phyloP scores from a whole-genome alignment of 1,284 basidiomycete species.

The Ceratobasidium sp. region DNA sequence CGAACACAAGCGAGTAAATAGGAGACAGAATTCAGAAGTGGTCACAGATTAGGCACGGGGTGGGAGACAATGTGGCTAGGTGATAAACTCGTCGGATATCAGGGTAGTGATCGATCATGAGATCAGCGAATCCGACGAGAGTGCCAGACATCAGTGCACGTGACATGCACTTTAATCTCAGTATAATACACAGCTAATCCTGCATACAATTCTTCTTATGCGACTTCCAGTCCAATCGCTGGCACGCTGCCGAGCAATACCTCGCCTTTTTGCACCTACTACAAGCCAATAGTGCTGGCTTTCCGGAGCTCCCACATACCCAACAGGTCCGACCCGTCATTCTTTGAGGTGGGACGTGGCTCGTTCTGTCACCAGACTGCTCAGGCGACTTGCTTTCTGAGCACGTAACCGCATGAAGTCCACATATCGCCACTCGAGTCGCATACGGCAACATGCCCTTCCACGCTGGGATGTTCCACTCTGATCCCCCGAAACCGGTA shows the following conservation, averaged over 20 bases:
- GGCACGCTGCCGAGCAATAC: slow-evolving; percentile 32
- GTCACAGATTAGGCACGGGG: no score
- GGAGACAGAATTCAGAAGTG: no score
- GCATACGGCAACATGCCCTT: slow-evolving; percentile 23
- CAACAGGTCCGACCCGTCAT: slow-evolving; percentile 2
- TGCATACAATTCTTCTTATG: slow-evolving; percentile 6
- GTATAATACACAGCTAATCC: no score
- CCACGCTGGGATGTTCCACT: slow-evolving; percentile 44
- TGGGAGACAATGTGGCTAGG: no score
- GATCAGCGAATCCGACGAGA: no score
- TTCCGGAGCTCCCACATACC: neutral
- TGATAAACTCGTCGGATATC: no score
- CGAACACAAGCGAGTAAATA: no score
- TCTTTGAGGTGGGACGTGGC: neutral
- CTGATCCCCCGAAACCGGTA: neutral
- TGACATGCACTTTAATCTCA: no score
- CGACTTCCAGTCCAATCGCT: slow-evolving; percentile 16
- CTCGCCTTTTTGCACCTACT: slow-evolving; percentile 33
- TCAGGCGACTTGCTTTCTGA: neutral
- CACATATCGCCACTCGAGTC: slow-evolving; percentile 26
- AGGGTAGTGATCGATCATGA: no score
- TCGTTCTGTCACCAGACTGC: no score
- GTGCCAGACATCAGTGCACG: no score
- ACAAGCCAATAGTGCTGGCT: neutral
- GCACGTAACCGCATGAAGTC: neutral